phyloP scores from a whole-genome alignment of 805 yeast species.

The Candida schatavii region DNA sequence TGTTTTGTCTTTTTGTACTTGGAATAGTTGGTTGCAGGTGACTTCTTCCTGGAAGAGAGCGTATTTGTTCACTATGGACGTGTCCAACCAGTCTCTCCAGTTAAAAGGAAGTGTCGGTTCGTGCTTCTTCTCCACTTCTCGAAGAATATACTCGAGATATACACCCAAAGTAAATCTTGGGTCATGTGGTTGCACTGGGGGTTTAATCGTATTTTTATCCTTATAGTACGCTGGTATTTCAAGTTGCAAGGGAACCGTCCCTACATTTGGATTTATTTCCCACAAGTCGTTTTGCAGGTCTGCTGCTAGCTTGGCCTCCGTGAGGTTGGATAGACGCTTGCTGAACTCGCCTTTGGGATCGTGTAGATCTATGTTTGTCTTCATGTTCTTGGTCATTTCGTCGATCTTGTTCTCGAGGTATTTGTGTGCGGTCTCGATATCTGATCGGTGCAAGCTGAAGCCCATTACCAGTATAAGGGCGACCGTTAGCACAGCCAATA shows the following conservation, averaged over 20 bases:
- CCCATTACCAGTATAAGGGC: too few relatives aligned
- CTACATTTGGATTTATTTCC: conserved; percentile 15
- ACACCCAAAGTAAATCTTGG: conserved; percentile 56
- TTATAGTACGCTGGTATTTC: conserved; percentile 12
- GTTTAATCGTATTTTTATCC: not conserved
- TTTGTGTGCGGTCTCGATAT: conserved; percentile 6
- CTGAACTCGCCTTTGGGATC: not conserved
- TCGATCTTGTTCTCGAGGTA: conserved; percentile 11
- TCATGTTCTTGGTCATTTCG: conserved; percentile 9
- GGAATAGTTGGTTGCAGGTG: conserved; percentile 18
- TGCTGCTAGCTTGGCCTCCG: conserved; percentile 8
- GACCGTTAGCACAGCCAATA: too few relatives aligned
- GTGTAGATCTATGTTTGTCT: not conserved
- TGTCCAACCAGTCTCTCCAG: conserved; percentile 61
- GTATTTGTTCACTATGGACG: conserved; percentile 35
- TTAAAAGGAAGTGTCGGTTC: conserved; percentile 38
- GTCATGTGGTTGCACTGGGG: conserved; percentile 34
- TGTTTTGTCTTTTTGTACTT: conserved; percentile 12
- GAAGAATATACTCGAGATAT: conserved; percentile 35
- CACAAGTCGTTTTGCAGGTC: conserved; percentile 20
- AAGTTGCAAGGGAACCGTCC: conserved; percentile 13
- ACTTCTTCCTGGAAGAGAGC: conserved; percentile 12
- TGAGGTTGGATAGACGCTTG: not conserved
- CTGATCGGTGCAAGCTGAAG: too few relatives aligned
- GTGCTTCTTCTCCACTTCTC: conserved; percentile 14